Evolutionary conservation across 2,329 filamentous ascomycete species (phyloP).

Genomic region (Triangularia verruculosa): DNA sequence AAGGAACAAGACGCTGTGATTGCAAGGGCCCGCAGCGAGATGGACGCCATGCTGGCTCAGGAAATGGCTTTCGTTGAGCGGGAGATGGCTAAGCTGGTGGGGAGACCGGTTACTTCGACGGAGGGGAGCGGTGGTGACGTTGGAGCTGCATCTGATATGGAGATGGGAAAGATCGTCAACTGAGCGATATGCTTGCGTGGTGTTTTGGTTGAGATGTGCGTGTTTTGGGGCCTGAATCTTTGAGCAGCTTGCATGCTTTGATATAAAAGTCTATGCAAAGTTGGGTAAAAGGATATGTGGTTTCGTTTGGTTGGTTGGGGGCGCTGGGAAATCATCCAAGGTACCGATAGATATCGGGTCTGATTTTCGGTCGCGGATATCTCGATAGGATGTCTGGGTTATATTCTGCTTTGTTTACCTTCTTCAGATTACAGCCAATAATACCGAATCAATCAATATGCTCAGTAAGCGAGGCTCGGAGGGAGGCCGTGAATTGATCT

Average conservation of each 20-base stretch:
- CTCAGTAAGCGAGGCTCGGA: not conserved
- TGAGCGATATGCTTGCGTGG: not conserved
- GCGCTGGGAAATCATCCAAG: not conserved
- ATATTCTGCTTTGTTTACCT: not conserved
- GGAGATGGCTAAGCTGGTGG: not conserved
- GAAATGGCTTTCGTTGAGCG: not conserved
- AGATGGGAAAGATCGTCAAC: not conserved
- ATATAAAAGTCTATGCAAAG: not conserved
- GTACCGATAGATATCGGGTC: not conserved
- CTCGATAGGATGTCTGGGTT: not conserved
- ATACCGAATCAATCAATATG: not conserved
- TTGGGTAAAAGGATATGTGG: not conserved
- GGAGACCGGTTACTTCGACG: not conserved
- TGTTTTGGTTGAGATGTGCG: not conserved
- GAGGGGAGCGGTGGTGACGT: not conserved
- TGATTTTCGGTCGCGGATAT: not conserved
- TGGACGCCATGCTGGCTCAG: not conserved
- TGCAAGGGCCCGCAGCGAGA: not conserved
- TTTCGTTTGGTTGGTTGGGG: not conserved
- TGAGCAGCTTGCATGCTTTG: not conserved
- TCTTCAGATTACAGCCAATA: not conserved
- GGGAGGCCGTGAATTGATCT: not conserved
- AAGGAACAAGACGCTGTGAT: not conserved
- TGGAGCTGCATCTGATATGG: not conserved
- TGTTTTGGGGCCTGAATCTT: not conserved